Conservation (phyloP, 2,329 filamentous ascomycete genomes). For the Penicillium sp. region DNA sequence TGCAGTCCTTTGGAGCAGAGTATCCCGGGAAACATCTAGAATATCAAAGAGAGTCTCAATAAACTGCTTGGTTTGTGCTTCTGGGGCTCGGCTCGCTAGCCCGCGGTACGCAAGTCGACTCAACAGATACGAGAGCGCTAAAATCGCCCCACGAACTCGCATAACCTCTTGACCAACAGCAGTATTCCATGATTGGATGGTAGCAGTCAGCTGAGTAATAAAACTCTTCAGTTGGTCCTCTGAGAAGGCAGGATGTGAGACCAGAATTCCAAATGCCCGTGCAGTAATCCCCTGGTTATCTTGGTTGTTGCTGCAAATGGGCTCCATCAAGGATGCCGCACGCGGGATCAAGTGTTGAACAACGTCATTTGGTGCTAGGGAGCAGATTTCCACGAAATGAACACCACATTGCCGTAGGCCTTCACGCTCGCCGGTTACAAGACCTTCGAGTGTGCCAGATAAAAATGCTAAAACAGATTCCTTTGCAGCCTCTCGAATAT, state of each 20-base stretch:
- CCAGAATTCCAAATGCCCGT: conserved; percentile 65
- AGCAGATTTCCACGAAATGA: conserved; percentile 48
- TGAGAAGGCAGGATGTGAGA: conserved; percentile 50
- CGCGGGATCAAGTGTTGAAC: conserved; percentile 45
- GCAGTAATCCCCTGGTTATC: conserved; percentile 59
- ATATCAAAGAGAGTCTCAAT: conserved; percentile 44
- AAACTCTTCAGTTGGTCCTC: conserved; percentile 36
- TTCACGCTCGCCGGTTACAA: conserved; percentile 33
- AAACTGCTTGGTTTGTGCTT: conserved; percentile 36
- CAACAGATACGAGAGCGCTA: conserved; percentile 50
- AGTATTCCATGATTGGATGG: conserved; percentile 46
- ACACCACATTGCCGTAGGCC: conserved; percentile 40
- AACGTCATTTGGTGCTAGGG: conserved; percentile 47
- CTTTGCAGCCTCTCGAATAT: conserved; percentile 28
- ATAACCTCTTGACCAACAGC: conserved; percentile 54
- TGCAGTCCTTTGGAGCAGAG: conserved; percentile 49
- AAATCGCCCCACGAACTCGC: conserved; percentile 52
- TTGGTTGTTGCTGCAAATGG: conserved; percentile 63
- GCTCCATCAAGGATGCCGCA: conserved; percentile 47
- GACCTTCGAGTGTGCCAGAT: conserved; percentile 39
- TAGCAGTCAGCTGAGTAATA: conserved; percentile 41
- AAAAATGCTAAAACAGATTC: conserved; percentile 37
- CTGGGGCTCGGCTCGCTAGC: conserved; percentile 24
- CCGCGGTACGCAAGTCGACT: conserved; percentile 50
- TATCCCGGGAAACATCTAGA: conserved; percentile 48